Evolutionary conservation across 768 basidiomycete species (phyloP), one percentile per base, ranked within the genome.

Genomic region (Boletales sp.): DNA sequence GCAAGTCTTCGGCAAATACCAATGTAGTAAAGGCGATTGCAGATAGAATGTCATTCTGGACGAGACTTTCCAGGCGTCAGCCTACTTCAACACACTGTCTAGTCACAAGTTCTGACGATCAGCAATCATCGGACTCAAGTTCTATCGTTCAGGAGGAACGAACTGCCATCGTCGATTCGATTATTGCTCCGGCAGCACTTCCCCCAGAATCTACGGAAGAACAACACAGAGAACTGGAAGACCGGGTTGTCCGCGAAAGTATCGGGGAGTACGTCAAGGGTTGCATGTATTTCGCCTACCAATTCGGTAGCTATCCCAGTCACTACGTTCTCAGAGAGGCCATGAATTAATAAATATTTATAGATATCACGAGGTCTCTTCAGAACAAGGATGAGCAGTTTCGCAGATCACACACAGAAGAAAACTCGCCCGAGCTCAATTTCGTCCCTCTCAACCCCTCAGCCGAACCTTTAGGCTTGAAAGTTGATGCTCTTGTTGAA

Each of bases 201-300:
- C 66, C 82, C 9, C 87, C 88, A 2, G 64, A 64, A 1, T 80
- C 84, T 1, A 55, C 69, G 6, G 87, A 87, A 69, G 85, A 89
- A 61, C 80, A 74, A 59, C 79, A 86, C 56, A 74, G 77, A 3
- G 87, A 94, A 58, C 69, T 97, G 9, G 94, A 97, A 59, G 76
- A 79, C 29, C 93, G 92, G 67, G 86, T 95, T 40, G 70, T 95
- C 11, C 74, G 83, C 19, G 90, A 94, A 66, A 84, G 83, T 47
- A 74, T 91, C 29, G 76, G 80, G 46, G 86, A 90, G 58, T 91
- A 83, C 60, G 75, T 79, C 13, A 89, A 86, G 58, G 92, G 91
- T 11, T 86, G 83, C 40, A 95, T 97, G 90, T 94, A 87, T 67
- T 95, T 91, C 63, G 78, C 90, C 1, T 87, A 91, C 66, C 83